Percentiles rank a stretch among this genome's conserved stretches.
These are phyloP conservation scores for Spergularia marina DNA, from an alignment of 148 eudicot genomes.

Conservation along the genomic window DNA sequence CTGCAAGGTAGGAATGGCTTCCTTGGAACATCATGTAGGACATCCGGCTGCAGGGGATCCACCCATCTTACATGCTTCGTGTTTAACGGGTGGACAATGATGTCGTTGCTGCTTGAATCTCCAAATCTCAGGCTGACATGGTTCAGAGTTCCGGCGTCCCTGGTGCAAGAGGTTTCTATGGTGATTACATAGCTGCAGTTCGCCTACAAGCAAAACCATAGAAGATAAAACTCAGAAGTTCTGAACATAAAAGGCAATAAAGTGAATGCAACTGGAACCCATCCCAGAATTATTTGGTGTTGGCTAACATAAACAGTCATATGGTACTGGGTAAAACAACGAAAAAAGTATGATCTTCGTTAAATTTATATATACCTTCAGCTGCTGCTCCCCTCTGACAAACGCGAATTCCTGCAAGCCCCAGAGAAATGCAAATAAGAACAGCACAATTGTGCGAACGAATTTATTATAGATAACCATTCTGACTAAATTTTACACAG, in stretches of 20 bases:
- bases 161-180: constrained; percentile 50
- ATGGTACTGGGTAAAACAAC: too few species aligned
- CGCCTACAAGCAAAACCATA: constrained; percentile 22
- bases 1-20: constrained; percentile 63
- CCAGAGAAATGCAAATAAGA: constrained; percentile 18
- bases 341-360: too few species aligned
- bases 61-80: constrained; percentile 42
- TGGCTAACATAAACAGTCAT: too few species aligned
- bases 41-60: constrained; percentile 48
- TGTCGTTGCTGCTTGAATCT: constrained; percentile 44
- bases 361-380: too few species aligned
- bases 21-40: constrained; percentile 48
- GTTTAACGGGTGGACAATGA: constrained; percentile 44
- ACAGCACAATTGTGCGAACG: constrained; percentile 5
- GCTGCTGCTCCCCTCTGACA: constrained; percentile 29
- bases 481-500: background rate
- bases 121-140: constrained; percentile 55
- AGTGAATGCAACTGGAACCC: too few species aligned
- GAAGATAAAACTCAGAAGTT: background rate
- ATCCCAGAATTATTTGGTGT: too few species aligned
- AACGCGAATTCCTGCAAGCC: constrained; percentile 13
- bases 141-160: constrained; percentile 49
- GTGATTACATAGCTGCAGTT: constrained; percentile 56
- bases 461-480: constrained; percentile 8
- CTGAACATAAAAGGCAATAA: background rate